Evolutionary conservation across 1,284 basidiomycete genomes (phyloP).

Genomic region (Leccinum fallax): DNA sequence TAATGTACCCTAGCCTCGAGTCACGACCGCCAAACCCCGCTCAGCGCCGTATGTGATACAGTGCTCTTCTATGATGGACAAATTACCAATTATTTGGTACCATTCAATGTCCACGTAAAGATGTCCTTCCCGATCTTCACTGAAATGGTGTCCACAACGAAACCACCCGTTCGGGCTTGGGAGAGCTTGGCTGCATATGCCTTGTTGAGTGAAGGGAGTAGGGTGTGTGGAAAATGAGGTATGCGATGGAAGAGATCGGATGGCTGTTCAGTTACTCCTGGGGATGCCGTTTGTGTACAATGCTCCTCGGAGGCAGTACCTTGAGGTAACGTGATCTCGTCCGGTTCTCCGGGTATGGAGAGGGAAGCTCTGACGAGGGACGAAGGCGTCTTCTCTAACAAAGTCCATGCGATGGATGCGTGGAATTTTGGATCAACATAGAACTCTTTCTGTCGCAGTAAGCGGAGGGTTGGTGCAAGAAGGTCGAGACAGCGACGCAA

Average conservation of each 20-base stretch:
- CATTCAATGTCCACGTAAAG: constrained; percentile 46
- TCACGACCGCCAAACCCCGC: constrained; percentile 7
- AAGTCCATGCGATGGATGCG: constrained; percentile 79
- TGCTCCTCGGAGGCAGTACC: constrained; percentile 7
- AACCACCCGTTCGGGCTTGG: constrained; percentile 46
- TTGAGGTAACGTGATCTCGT: constrained; percentile 4
- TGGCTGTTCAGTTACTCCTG: constrained; percentile 11
- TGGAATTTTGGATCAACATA: constrained; percentile 78
- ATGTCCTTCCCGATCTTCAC: constrained; percentile 69
- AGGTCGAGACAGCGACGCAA: constrained; percentile 52
- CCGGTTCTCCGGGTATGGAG: background rate
- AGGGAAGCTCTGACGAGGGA: constrained; percentile 4
- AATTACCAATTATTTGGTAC: constrained; percentile 26
- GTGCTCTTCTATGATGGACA: constrained; percentile 12
- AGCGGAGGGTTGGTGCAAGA: constrained; percentile 54
- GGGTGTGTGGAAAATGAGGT: constrained; percentile 48
- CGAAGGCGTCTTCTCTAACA: constrained; percentile 42
- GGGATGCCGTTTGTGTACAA: constrained; percentile 5
- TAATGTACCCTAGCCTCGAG: constrained; percentile 3
- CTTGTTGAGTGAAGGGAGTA: constrained; percentile 52
- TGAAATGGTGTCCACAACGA: constrained; percentile 54
- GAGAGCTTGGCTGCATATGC: constrained; percentile 46
- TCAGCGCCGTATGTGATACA: constrained; percentile 7
- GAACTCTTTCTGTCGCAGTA: constrained; percentile 70
- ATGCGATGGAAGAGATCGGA: constrained; percentile 45